Evolutionary conservation across 495 filamentous ascomycete species (phyloP), one percentile per base, ranked within the genome.

Genomic region (Trichoderma orchidacearum): DNA sequence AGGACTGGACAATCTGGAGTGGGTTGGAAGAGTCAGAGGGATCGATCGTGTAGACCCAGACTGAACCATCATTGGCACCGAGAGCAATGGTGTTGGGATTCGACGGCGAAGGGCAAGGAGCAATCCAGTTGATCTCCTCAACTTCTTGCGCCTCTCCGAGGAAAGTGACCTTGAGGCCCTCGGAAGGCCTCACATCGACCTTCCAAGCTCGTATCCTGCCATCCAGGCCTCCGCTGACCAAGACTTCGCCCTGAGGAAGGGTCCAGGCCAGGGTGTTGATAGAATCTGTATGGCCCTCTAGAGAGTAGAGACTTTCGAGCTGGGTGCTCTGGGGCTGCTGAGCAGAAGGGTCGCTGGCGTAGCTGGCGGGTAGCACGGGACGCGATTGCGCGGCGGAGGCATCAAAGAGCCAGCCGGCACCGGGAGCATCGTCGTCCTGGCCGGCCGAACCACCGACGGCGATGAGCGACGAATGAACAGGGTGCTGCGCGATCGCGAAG

Each of bases 401-500:
- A 71, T 94, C 78, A 61, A 80, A 74, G 23, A 99, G 79, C 69
- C 92, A 95, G 23, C 84, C 89, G 50, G 75, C 75, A 7, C 78
- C 78, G 3, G 75, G 75, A 0, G 70, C 70, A 29, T 79, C 76
- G 1, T 83, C 81, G 61, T 84, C 84, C 30, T 90, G 83, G 58
- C 93, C 93, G 66, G 88, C 85, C 60, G 82, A 82, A 36, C 90
- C 91, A 50, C 93, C 94, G 0, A 91, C 95, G 12, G 92, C 84
- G 58, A 96, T 75, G 48, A 95, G 83, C 17, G 82, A 73, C 28
- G 86, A 83, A 62, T 85, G 75, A 12, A 83, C 71, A 2, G 94
- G 94, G 66, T 99, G 94, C 62, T 93, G 87, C 30, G 90, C 89
- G 63, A 99, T 88, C 66, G 85, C 85, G 74, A 95, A 97, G 55